phyloP scores from a whole-genome alignment of 2,329 filamentous ascomycete genomes.

The Myriangium duriaei region DNA sequence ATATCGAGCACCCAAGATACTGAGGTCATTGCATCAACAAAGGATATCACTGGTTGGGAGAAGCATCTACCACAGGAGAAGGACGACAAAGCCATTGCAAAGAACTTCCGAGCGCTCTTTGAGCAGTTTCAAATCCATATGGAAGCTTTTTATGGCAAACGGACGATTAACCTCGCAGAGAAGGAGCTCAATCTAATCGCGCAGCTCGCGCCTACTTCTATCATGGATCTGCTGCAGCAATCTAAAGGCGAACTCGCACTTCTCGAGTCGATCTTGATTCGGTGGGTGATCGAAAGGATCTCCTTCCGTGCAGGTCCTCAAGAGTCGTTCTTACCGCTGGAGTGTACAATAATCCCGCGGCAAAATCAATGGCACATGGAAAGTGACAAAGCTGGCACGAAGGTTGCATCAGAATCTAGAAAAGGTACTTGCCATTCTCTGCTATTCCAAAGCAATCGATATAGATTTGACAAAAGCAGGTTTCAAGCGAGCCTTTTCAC shows the following conservation, averaged over 20 bases:
- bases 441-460: not conserved
- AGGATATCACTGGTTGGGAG: no score
- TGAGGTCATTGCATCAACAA: no score
- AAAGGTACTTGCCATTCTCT: no score
- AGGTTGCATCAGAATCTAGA: no score
- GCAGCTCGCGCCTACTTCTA: not conserved
- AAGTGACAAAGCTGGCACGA: not conserved
- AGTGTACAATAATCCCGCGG: not conserved
- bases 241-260: not conserved
- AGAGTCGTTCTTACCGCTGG: not conserved
- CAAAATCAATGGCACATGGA: not conserved
- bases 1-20: no score
- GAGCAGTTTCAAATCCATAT: conserved; percentile 1
- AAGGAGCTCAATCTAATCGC: no score
- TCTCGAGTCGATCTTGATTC: not conserved
- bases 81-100: not conserved
- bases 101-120: not conserved
- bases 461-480: not conserved
- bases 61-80: conserved; percentile 2
- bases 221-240: not conserved
- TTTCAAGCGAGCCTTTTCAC: not conserved
- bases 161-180: not conserved
- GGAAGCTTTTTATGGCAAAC: not conserved
- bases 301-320: not conserved
- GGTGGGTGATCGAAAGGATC: not conserved